A percentile compares a stretch with the other conserved stretches of the same genome.
Conservation (phyloP, 345 rosid genomes). For the Salix suchowensis region DNA sequence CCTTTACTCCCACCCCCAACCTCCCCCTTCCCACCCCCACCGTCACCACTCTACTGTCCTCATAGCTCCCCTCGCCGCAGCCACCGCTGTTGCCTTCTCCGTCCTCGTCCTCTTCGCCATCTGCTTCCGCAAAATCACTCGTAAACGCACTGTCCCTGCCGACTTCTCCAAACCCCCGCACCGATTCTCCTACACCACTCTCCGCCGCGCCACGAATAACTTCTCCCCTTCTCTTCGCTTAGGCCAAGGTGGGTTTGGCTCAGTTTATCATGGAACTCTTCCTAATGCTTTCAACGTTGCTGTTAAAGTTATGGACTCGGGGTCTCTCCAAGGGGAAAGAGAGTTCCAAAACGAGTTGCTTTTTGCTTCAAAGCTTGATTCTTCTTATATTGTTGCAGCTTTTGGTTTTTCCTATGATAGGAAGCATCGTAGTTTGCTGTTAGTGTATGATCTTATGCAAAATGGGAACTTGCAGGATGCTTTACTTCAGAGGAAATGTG, state of each 20-base stretch:
- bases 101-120: constrained; percentile 37
- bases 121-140: constrained; percentile 62
- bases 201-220: constrained; percentile 74
- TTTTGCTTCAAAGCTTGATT: constrained; percentile 64
- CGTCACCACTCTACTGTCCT: constrained; percentile 32
- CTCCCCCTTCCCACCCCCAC: constrained; percentile 14
- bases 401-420: constrained; percentile 70
- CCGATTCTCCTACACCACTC: constrained; percentile 67
- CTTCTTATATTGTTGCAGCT: constrained; percentile 55
- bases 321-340: constrained; percentile 87
- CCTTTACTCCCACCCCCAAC: neutral
- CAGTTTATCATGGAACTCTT: constrained; percentile 63
- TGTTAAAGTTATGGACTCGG: constrained; percentile 87
- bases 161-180: constrained; percentile 37
- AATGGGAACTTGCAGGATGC: constrained; percentile 89
- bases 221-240: constrained; percentile 71
- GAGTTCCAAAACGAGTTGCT: constrained; percentile 91
- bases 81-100: constrained; percentile 42
- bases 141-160: constrained; percentile 68
- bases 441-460: constrained; percentile 79
- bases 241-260: constrained; percentile 97
- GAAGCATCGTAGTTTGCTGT: constrained; percentile 59
- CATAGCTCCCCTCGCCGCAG: constrained; percentile 37
- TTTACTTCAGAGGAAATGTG: constrained; percentile 57
- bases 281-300: constrained; percentile 47